phyloP scores from a whole-genome alignment of 2,329 filamentous ascomycete species.

The Ophiostoma perfectum region DNA sequence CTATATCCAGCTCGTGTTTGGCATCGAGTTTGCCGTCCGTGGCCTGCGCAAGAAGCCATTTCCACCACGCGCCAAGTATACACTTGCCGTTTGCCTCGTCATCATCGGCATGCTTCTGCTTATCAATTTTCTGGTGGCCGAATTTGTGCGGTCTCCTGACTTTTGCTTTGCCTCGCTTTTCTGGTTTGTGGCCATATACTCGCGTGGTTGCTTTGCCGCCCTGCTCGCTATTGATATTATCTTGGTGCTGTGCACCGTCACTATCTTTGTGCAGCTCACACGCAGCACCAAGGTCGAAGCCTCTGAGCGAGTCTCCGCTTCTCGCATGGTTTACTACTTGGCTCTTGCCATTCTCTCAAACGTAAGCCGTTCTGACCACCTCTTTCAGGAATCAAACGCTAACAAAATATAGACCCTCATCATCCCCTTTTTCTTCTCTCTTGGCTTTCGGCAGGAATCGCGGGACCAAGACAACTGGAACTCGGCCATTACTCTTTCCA shows the following conservation, averaged over 20 bases:
- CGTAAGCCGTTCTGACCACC: background rate
- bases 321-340: constrained; percentile 65
- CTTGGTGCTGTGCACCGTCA: constrained; percentile 46
- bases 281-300: constrained; percentile 50
- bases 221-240: constrained; percentile 47
- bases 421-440: constrained; percentile 58
- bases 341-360: constrained; percentile 51
- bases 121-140: constrained; percentile 54
- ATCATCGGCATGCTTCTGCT: constrained; percentile 48
- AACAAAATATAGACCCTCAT: constrained; percentile 39
- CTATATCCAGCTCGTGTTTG: constrained; percentile 61
- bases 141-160: constrained; percentile 50
- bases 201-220: constrained; percentile 51
- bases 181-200: constrained; percentile 60
- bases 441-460: constrained; percentile 41
- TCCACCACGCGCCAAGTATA: constrained; percentile 54
- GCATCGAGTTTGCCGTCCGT: constrained; percentile 54
- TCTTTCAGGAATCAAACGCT: too few relatives aligned
- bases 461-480: constrained; percentile 30
- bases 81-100: constrained; percentile 51
- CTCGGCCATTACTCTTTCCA: constrained; percentile 47
- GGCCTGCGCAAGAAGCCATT: constrained; percentile 53
- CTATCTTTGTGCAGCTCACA: constrained; percentile 54
- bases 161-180: constrained; percentile 63
- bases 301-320: constrained; percentile 57